Evolutionary conservation across 2,329 filamentous ascomycete species (phyloP).

Genomic region (Gnomoniopsis sp.): DNA sequence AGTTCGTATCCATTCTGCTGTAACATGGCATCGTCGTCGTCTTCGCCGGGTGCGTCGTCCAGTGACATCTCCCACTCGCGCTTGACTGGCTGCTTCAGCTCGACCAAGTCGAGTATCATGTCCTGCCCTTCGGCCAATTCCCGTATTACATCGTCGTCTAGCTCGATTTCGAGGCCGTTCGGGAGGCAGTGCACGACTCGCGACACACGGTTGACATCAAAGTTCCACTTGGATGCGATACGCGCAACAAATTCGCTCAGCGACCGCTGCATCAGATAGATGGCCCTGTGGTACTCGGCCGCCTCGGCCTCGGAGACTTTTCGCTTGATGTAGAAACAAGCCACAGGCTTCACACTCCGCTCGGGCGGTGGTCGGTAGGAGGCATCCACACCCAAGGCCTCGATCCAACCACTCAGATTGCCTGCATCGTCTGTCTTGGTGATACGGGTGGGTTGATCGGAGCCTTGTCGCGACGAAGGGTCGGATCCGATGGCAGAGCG

Average conservation of each 20-base stretch:
- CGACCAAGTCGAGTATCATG: slow-evolving; percentile 70
- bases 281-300: slow-evolving; percentile 71
- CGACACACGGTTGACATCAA: slow-evolving; percentile 69
- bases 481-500: slow-evolving; percentile 49
- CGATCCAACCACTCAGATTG: slow-evolving; percentile 77
- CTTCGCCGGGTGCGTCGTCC: slow-evolving; percentile 37
- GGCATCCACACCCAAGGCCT: slow-evolving; percentile 85
- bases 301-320: slow-evolving; percentile 46
- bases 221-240: slow-evolving; percentile 74
- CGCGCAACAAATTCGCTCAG: slow-evolving; percentile 69
- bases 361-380: slow-evolving; percentile 78
- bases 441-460: slow-evolving; percentile 52
- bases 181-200: slow-evolving; percentile 70
- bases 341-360: slow-evolving; percentile 66
- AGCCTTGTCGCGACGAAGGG: slow-evolving; percentile 38
- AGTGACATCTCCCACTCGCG: slow-evolving; percentile 62
- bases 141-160: slow-evolving; percentile 86
- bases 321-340: slow-evolving; percentile 79
- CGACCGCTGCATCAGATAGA: slow-evolving; percentile 79
- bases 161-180: slow-evolving; percentile 74
- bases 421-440: slow-evolving; percentile 58
- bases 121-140: slow-evolving; percentile 88
- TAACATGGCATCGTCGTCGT: slow-evolving; percentile 31
- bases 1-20: slow-evolving; percentile 38
- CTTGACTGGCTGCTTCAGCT: slow-evolving; percentile 43